These are phyloP conservation scores for California macrophylla DNA, from an alignment of 441 rosid species.

Conservation along the genomic window DNA sequence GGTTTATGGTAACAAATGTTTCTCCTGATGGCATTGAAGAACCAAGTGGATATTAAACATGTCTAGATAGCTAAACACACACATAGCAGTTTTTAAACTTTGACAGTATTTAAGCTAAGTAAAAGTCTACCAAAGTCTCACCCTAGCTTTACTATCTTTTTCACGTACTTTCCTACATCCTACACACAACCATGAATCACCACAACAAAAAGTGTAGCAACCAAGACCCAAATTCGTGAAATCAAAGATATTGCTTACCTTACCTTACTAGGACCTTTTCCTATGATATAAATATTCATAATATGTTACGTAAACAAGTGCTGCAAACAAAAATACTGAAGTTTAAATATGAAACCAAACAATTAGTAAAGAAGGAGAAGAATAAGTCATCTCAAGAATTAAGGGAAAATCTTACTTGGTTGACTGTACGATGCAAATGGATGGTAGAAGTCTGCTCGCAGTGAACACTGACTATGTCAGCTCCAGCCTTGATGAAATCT, in stretches of 20 bases:
- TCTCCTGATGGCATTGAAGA: not conserved
- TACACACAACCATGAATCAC: not conserved
- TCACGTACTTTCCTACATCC: not conserved
- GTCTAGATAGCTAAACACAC: not conserved
- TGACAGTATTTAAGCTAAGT: not conserved
- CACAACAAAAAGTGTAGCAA: not conserved
- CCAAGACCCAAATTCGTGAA: not conserved
- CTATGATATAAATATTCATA: not conserved
- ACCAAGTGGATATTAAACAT: not conserved
- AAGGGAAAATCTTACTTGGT: constrained; percentile 37
- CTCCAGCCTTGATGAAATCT: constrained; percentile 91
- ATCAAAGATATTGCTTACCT: too few species aligned
- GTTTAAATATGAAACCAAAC: not conserved
- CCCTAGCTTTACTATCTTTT: not conserved
- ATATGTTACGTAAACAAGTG: not conserved
- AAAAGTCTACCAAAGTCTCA: not conserved
- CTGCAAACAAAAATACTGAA: not conserved
- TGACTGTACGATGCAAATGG: constrained; percentile 72
- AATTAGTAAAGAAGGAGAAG: not conserved
- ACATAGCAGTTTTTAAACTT: not conserved
- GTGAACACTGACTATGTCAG: constrained; percentile 88
- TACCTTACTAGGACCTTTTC: not conserved
- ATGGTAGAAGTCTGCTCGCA: constrained; percentile 86
- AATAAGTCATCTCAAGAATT: not conserved
- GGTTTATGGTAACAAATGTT: not conserved